Base-by-base conservation (phyloP, 163 green algal genomes). In the Chlorella variabilis region DNA sequence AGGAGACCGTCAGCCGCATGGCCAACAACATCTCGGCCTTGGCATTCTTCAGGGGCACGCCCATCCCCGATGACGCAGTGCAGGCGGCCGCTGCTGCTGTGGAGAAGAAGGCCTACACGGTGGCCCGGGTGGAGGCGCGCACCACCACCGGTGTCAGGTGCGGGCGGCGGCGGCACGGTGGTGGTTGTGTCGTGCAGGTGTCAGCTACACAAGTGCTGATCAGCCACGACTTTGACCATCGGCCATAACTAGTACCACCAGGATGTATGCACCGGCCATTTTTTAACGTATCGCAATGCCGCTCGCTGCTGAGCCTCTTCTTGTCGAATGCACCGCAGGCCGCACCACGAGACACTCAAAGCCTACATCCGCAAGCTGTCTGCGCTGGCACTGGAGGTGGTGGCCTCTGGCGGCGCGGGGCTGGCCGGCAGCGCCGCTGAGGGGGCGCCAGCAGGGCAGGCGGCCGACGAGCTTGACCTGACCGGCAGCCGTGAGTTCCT, bases 401-500 rank as follows among this genome's bases (percentile, higher is more conserved):
- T 95, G 54, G 42, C 51, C 36, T 63, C 4, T 2, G 75, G 38
- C 29, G 66, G 75, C 39, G 6, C 79, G 70, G 34, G 75, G 3
- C 48, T 83, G 48, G 78, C 39, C 20, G 49, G 31, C 25, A 42
- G 29, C 11, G 23, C 34, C 25, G 31, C 15, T 27, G 62, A 25
- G 18, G 62, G 45, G 67, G 62, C 45, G 76, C 33, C 54, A n/a
- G 48, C 48, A 20, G 4, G 29, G n/a, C 34, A 11, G 2, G 11
- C 27, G 41, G 0, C 15, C 25, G 41, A 92, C 78, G 63, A 70
- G 29, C 29, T 95, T 42, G 92, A 97, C 81, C 83, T 97, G 71
- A 90, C 73, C 17, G 94, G 93, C 56, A 83, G 82, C 27, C 89
- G 96, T 1, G 96, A 98, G 81, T 98, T 98, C 56, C 80, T 98